Evolutionary conservation across 768 basidiomycete species (phyloP), one percentile per base, ranked within the genome.

Genomic region (Russula emetica): DNA sequence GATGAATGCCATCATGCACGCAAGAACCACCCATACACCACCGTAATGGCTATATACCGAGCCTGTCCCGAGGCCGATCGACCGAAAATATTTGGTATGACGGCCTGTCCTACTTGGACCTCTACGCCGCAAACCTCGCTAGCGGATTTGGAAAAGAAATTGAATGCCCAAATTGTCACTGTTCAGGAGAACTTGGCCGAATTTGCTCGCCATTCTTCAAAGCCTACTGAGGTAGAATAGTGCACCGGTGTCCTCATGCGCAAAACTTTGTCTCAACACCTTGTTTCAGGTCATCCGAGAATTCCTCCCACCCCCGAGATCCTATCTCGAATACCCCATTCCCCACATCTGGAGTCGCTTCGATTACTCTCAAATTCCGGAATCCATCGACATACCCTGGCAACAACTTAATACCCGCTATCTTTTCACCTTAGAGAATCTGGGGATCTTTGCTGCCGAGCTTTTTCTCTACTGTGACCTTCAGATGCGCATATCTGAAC

Each of bases 21-120:
- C 58, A 83, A 83, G 69, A 82, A 82, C 60, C 80, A 85, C 59
- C 80, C 84, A 0, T 83, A 83, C 62, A 83, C 83, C 57, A 78
- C 78, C 22, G 81, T 86, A 61, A 82, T 86, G 82, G 76, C 77
- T 22, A 79, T 84, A 53, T 83, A 85, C 71, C 84, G 80, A 65
- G 78, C 78, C 58, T 77, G 72, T 50, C 78, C 75, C 45, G 69
- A 47, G 30, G 55, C 69, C 1, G 69, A 76, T 22, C 78, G 87
- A n/a, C 90, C 91, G 11, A 92, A 90, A 71, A 79, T 96, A n/a
- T 91, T 95, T 64, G 94, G 94, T 3, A 89, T 96, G 86, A 95
- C 94, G 0, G 94, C 94, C 0, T 93, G 90, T 20, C 93, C 93
- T 0, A 85, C 93, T 28, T 92, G 88, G 87, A 89, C 90, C 66